phyloP scores from a whole-genome alignment of 345 rosid genomes.

The Barbarea vulgaris region DNA sequence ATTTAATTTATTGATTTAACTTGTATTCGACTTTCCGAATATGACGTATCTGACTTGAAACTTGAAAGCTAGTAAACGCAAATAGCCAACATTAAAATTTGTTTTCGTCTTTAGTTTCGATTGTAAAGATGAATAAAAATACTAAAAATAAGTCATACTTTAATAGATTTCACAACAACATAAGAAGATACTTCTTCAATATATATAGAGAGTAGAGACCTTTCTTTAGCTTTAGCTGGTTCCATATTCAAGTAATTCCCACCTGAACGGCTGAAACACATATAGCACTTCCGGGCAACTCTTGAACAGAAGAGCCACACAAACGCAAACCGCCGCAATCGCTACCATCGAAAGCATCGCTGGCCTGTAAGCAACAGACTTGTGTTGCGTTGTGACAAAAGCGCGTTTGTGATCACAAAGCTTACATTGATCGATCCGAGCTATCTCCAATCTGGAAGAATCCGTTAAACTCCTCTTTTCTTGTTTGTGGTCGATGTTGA shows the following conservation, averaged over 20 bases:
- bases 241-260: constrained; percentile 14
- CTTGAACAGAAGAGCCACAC: constrained; percentile 12
- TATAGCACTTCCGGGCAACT: constrained; percentile 17
- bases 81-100: too few species aligned
- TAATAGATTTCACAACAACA: neutral
- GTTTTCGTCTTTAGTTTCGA: too few species aligned
- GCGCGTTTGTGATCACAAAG: neutral
- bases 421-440: neutral
- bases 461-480: neutral
- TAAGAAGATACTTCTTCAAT: neutral
- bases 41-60: too few species aligned
- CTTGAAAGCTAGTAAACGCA: too few species aligned
- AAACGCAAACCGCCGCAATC: constrained; percentile 7
- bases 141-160: neutral
- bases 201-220: neutral
- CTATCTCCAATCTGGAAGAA: neutral
- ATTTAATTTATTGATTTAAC: too few species aligned
- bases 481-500: constrained; percentile 4
- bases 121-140: neutral
- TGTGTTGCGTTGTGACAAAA: neutral
- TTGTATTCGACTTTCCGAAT: too few species aligned
- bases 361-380: constrained; percentile 5
- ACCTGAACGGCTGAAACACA: constrained; percentile 19
- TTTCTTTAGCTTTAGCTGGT: constrained; percentile 1
- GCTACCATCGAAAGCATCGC: constrained; percentile 11